Percentiles rank a stretch among this genome's conserved stretches.
phyloP scores from a whole-genome alignment of 169 alveolate species.

The Perkinsus marinus region DNA sequence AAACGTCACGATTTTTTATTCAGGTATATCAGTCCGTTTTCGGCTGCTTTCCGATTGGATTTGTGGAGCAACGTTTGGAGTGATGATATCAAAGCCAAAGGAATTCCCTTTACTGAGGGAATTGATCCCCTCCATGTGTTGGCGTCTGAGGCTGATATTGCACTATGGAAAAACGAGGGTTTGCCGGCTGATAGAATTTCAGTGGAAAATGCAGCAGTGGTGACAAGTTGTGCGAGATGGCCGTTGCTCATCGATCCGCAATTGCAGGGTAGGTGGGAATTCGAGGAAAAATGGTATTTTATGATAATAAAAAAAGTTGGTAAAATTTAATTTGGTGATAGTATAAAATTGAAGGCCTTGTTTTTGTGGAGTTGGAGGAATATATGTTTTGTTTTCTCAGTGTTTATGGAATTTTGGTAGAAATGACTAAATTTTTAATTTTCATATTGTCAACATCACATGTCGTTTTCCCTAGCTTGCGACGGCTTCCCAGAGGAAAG shows the following conservation, averaged over 20 bases:
- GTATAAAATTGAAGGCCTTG: no score
- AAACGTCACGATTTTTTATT: neutral
- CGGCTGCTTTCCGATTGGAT: conserved; percentile 66
- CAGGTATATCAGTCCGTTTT: conserved; percentile 84
- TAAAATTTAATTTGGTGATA: no score
- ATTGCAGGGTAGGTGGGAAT: conserved; percentile 52
- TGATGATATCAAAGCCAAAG: conserved; percentile 61
- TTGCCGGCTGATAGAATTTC: conserved; percentile 82
- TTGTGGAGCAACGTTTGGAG: conserved; percentile 78
- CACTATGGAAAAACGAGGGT: conserved; percentile 86
- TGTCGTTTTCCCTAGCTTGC: no score
- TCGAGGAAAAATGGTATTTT: no score
- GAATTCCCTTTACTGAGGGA: conserved; percentile 69
- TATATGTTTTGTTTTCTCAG: no score
- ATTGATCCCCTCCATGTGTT: conserved; percentile 74
- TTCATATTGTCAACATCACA: no score
- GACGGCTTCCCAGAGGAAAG: no score
- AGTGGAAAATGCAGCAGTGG: conserved; percentile 82
- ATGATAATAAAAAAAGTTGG: no score
- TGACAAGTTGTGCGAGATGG: conserved; percentile 83
- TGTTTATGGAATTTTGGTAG: no score
- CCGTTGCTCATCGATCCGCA: conserved; percentile 92
- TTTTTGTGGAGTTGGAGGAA: no score
- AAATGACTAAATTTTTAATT: no score
- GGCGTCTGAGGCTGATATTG: conserved; percentile 79